Conservation (phyloP, 257 asterid genomes). For the Solanum tarapatanum region DNA sequence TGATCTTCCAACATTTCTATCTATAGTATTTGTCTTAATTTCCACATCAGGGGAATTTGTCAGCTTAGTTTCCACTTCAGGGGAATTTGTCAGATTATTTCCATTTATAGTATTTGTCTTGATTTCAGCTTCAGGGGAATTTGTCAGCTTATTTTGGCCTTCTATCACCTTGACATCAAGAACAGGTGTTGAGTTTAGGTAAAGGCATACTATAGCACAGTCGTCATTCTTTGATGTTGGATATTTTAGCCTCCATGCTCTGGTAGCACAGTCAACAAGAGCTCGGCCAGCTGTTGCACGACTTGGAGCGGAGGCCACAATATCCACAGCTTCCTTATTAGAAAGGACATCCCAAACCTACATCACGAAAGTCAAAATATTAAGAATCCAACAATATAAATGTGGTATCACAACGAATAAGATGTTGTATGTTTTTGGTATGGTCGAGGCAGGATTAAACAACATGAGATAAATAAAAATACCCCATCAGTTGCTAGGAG, state of each 20-base stretch:
- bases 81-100: slow-evolving; percentile 7
- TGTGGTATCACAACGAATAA: not conserved
- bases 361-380: not conserved
- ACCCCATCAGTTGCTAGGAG: slow-evolving; percentile 99
- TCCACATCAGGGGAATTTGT: slow-evolving; percentile 17
- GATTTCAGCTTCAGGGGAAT: slow-evolving; percentile 17
- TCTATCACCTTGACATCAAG: slow-evolving; percentile 9
- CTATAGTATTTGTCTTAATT: slow-evolving; percentile 1
- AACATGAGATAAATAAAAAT: slow-evolving; percentile 1
- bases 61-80: slow-evolving; percentile 15
- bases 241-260: slow-evolving; percentile 97
- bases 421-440: not conserved
- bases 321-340: slow-evolving; percentile 87
- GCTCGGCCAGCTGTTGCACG: slow-evolving; percentile 81
- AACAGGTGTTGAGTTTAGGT: slow-evolving; percentile 22
- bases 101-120: slow-evolving; percentile 10
- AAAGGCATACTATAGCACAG: slow-evolving; percentile 89
- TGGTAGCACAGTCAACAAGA: slow-evolving; percentile 83
- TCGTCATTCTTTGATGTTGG: slow-evolving; percentile 96
- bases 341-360: slow-evolving; percentile 99
- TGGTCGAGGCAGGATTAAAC: not conserved
- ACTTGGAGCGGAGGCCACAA: slow-evolving; percentile 85
- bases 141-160: slow-evolving; percentile 7
- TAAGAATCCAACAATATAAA: not conserved
- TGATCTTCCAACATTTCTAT: not conserved